Percentiles rank a stretch among this genome's conserved stretches.
phyloP scores from a whole-genome alignment of 176 grass and related monocot species.

The Paspalum vaginatum region DNA sequence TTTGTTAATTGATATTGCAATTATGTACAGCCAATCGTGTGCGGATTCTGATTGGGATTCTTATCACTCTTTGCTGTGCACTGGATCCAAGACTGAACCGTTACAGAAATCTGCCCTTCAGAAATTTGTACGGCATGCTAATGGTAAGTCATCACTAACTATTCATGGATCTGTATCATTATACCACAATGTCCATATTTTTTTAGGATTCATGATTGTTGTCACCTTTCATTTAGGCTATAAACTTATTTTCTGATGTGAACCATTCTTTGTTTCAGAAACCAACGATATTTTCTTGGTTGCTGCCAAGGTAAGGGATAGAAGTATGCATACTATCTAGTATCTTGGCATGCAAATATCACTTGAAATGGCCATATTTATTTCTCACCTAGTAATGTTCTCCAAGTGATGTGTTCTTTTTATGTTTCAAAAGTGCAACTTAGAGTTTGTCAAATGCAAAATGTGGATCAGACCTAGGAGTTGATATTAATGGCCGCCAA shows the following conservation, averaged over 20 bases:
- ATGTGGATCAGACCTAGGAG: constrained; percentile 13
- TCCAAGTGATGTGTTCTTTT: constrained; percentile 3
- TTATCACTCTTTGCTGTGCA: constrained; percentile 86
- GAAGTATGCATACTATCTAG: constrained; percentile 24
- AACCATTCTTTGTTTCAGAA: constrained; percentile 58
- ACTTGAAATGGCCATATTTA: constrained; percentile 15
- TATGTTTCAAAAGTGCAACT: constrained; percentile 15
- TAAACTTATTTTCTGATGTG: constrained; percentile 36
- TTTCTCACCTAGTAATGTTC: constrained; percentile 24
- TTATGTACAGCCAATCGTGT: constrained; percentile 79
- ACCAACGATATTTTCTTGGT: constrained; percentile 98
- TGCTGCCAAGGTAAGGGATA: constrained; percentile 79
- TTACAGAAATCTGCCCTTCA: constrained; percentile 54
- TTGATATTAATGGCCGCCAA: constrained; percentile 1
- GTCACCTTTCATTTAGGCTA: not conserved
- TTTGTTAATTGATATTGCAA: constrained; percentile 17
- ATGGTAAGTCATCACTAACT: constrained; percentile 51
- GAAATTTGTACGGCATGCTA: constrained; percentile 91
- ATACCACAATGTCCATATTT: not conserved
- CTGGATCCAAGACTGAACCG: constrained; percentile 62
- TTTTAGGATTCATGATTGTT: constrained; percentile 17
- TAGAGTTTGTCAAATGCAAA: not conserved
- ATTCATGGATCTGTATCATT: constrained; percentile 20
- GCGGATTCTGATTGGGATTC: constrained; percentile 87
- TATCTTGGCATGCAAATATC: constrained; percentile 8